Base-by-base conservation (phyloP, 2,329 filamentous ascomycete species). In the Phaeomoniella chlamydospora region DNA sequence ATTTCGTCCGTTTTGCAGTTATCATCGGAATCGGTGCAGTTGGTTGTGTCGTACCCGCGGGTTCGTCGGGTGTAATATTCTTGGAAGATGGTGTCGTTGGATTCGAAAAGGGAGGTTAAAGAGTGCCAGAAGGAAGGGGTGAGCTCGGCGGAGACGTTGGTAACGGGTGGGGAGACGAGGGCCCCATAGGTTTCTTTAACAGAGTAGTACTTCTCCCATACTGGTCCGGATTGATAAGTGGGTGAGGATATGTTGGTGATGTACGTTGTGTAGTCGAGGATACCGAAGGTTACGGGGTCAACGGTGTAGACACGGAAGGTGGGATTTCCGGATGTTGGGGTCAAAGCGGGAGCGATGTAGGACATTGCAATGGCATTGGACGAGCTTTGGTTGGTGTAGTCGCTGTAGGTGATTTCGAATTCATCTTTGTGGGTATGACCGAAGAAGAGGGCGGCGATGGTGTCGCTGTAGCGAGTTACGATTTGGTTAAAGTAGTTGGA, bases 101-200 rank as follows among this genome's bases (percentile, higher is more conserved):
- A 43, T 40, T 68, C 63, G 34, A 75, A 62, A 3, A 55, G 48
- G 1, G 53, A 54, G 1, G 71, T 74, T 14, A 74, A 56, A 42
- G 68, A 64, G 48, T 74, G 71, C 71, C 72, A 76, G 50, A 74
- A 74, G 1, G 63, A 64, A 0, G 70, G 65, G 1, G 65, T 69
- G 19, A 77, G 60, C 43, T 75, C 61, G 4, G 49, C 47, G 1
- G 42, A 34, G 0, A 50, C 52, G 3, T 57, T 56, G 6, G 50
- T 51, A 13, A 65, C 43, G 1, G 65, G 59, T 26, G 67, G 62
- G 18, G 41, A 47, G 11, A 68, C 50, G 1, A 63, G 52, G 1
- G 58, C 43, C 4, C 68, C 70, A 45, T 75, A 75, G 5, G 58
- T 54, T 36, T 65, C 64, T 46, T 67, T 70, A 18, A 68, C 71